phyloP scores from a whole-genome alignment of 345 rosid species.

The Dipteronia dyeriana region DNA sequence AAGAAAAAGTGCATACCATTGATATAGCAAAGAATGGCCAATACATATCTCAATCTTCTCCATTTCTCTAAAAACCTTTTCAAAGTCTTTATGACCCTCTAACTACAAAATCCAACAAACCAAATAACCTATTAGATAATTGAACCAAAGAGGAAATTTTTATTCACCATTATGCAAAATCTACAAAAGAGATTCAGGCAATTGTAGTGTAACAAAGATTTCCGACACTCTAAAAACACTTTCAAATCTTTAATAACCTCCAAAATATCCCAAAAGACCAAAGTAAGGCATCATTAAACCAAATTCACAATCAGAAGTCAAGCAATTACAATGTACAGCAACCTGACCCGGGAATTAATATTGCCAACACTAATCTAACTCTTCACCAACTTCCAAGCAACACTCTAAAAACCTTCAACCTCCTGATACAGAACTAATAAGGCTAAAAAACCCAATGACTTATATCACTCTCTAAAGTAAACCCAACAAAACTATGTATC shows the following conservation, averaged over 20 bases:
- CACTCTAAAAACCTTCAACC: neutral
- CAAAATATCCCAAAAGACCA: neutral
- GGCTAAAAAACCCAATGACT: neutral
- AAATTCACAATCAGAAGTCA: neutral
- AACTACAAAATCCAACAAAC: slow-evolving; percentile 44
- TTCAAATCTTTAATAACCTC: neutral
- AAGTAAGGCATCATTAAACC: neutral
- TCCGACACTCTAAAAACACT: neutral
- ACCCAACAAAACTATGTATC: neutral
- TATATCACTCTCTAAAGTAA: neutral
- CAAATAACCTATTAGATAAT: neutral
- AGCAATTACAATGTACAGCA: neutral
- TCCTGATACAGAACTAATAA: neutral
- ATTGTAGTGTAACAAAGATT: neutral
- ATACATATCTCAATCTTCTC: slow-evolving; percentile 54
- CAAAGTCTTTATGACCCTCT: slow-evolving; percentile 60
- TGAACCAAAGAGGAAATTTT: neutral
- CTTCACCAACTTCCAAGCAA: neutral
- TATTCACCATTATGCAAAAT: neutral
- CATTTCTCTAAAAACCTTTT: slow-evolving; percentile 56
- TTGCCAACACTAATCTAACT: neutral
- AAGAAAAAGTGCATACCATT: slow-evolving; percentile 74
- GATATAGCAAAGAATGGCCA: slow-evolving; percentile 59
- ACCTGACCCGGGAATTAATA: neutral
- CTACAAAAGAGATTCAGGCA: neutral